Conservation (phyloP, 257 asterid species). For the Striga asiatica region DNA sequence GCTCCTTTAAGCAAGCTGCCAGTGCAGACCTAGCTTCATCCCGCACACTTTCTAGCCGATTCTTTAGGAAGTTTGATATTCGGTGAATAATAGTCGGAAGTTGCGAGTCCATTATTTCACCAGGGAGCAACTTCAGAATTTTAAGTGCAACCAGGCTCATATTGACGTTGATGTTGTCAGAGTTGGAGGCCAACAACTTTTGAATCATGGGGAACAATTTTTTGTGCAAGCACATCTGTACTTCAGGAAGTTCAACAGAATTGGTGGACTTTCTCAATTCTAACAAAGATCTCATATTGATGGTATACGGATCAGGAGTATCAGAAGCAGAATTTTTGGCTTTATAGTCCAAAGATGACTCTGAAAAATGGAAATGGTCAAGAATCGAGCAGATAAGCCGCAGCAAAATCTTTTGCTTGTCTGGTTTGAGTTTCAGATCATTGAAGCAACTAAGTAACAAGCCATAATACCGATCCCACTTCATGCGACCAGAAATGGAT, state of each 20-base stretch:
- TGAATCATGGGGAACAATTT: slow-evolving; percentile 70
- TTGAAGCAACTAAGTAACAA: slow-evolving; percentile 67
- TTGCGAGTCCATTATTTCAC: slow-evolving; percentile 64
- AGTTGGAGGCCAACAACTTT: slow-evolving; percentile 47
- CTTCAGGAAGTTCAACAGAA: slow-evolving; percentile 22
- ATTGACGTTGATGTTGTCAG: slow-evolving; percentile 62
- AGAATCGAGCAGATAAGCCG: slow-evolving; percentile 69
- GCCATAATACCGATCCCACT: slow-evolving; percentile 59
- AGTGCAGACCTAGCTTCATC: slow-evolving; percentile 90
- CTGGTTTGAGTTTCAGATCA: slow-evolving; percentile 53
- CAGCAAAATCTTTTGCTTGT: slow-evolving; percentile 55
- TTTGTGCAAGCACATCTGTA: slow-evolving; percentile 45
- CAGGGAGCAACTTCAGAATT: slow-evolving; percentile 76
- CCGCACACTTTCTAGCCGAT: slow-evolving; percentile 76
- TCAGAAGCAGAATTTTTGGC: slow-evolving; percentile 27
- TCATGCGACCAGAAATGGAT: slow-evolving; percentile 65
- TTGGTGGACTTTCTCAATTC: slow-evolving; percentile 16
- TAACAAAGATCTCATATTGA: slow-evolving; percentile 19
- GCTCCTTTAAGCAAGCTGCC: slow-evolving; percentile 75
- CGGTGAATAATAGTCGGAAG: slow-evolving; percentile 90
- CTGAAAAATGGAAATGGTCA: slow-evolving; percentile 62
- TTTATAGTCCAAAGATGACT: slow-evolving; percentile 26
- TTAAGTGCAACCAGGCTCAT: slow-evolving; percentile 72
- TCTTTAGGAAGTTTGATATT: slow-evolving; percentile 66
- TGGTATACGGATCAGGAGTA: slow-evolving; percentile 28